Evolutionary conservation across 345 rosid genomes (phyloP).

Genomic region (Garcia nutans): DNA sequence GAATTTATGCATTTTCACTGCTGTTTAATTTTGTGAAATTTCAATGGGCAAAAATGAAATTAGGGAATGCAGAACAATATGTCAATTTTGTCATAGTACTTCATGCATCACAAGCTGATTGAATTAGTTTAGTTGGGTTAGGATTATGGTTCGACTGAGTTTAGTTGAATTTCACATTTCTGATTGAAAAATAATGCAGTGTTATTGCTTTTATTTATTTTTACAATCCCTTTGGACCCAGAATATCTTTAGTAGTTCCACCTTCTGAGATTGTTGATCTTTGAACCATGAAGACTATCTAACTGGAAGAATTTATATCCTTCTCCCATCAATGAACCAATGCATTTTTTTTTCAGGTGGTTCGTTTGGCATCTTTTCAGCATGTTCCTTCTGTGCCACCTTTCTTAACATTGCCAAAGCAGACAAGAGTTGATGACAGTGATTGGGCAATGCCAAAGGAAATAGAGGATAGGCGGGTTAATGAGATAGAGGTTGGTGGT

Average conservation of each 20-base stretch:
- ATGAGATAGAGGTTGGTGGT: slow-evolving; percentile 98
- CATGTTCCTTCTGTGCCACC: slow-evolving; percentile 95
- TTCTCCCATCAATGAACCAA: not conserved
- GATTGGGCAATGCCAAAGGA: slow-evolving; percentile 53
- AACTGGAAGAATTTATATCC: slow-evolving; percentile 8
- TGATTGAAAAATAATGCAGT: not conserved
- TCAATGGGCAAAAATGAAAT: not conserved
- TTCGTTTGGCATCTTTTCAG: slow-evolving; percentile 96
- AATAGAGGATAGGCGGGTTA: slow-evolving; percentile 68
- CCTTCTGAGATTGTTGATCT: not conserved
- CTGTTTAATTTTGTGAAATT: not conserved
- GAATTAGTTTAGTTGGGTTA: not conserved
- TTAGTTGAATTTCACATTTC: not conserved
- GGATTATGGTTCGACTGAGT: not conserved
- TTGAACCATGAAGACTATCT: not conserved
- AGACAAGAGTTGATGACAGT: slow-evolving; percentile 73
- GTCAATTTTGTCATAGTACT: not conserved
- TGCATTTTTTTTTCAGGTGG: slow-evolving; percentile 58
- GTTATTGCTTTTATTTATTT: not conserved
- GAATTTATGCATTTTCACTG: not conserved
- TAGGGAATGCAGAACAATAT: not conserved
- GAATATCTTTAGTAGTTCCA: not conserved
- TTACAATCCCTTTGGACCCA: not conserved
- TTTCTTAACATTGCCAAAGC: slow-evolving; percentile 77
- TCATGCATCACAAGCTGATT: too few relatives aligned